A percentile compares a stretch with the other conserved stretches of the same genome.
Conservation (phyloP, 1,284 basidiomycete species). For the Ganoderma resinaceum region DNA sequence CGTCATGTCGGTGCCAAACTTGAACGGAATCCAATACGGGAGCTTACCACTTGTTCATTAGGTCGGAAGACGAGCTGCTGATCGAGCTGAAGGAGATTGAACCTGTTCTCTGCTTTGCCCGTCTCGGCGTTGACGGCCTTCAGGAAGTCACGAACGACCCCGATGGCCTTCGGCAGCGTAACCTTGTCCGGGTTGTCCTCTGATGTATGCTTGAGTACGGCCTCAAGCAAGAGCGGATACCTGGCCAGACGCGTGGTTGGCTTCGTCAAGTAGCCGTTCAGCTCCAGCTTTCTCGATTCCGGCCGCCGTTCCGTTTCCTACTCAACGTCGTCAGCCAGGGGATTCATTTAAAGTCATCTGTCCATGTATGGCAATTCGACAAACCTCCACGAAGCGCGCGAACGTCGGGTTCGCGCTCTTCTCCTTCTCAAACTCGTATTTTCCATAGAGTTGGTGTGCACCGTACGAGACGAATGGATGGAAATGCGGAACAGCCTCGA, state of each 20-base stretch:
- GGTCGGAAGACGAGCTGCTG: slow-evolving; percentile 88
- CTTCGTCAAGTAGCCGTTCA: slow-evolving; percentile 98
- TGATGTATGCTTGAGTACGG: slow-evolving; percentile 92
- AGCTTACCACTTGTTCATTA: slow-evolving; percentile 84
- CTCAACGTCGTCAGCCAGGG: slow-evolving; percentile 20
- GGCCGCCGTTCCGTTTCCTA: slow-evolving; percentile 92
- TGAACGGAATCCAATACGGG: background rate
- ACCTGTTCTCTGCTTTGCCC: slow-evolving; percentile 92
- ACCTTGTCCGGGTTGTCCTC: slow-evolving; percentile 92
- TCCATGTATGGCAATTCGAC: slow-evolving; percentile 31
- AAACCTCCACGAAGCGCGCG: slow-evolving; percentile 93
- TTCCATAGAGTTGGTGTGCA: slow-evolving; percentile 96
- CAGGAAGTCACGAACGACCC: slow-evolving; percentile 85
- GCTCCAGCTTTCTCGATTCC: slow-evolving; percentile 94
- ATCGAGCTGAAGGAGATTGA: slow-evolving; percentile 91
- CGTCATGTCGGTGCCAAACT: background rate
- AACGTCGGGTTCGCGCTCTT: slow-evolving; percentile 95
- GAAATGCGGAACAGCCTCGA: slow-evolving; percentile 91
- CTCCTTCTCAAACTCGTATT: slow-evolving; percentile 99
- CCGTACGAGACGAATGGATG: slow-evolving; percentile 95
- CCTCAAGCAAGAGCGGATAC: slow-evolving; percentile 94
- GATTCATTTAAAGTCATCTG: background rate
- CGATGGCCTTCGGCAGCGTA: slow-evolving; percentile 81
- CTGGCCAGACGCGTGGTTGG: slow-evolving; percentile 97
- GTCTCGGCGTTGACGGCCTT: slow-evolving; percentile 91